Evolutionary conservation across 192 early-diverging fungal genomes (phyloP).

Genomic region (Coemansia sp.): DNA sequence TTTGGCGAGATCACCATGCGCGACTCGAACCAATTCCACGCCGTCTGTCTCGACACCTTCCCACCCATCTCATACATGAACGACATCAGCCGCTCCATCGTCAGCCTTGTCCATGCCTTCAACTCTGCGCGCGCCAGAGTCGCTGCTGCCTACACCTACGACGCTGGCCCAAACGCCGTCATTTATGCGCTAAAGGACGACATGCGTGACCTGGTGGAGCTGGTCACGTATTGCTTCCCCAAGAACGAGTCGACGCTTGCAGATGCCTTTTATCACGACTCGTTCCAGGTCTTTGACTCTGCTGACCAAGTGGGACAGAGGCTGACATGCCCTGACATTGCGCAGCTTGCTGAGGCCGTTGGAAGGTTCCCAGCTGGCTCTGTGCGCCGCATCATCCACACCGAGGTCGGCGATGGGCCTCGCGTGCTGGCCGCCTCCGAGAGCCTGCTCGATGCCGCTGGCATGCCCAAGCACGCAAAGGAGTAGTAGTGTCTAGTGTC

Average conservation of each 20-base stretch:
- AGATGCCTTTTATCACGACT: conserved; percentile 58
- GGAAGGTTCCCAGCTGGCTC: conserved; percentile 61
- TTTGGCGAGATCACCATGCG: conserved; percentile 97
- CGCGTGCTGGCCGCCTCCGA: conserved; percentile 55
- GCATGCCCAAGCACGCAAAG: conserved; percentile 43
- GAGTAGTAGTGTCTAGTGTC: not conserved
- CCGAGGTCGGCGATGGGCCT: conserved; percentile 91
- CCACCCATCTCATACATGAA: conserved; percentile 98
- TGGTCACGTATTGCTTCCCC: conserved; percentile 88
- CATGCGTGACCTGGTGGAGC: conserved; percentile 78
- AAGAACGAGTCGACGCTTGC: conserved; percentile 26
- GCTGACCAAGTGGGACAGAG: conserved; percentile 52
- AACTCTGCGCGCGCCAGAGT: conserved; percentile 58
- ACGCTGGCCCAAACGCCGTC: conserved; percentile 98
- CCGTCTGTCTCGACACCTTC: conserved; percentile 96
- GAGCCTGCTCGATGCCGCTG: conserved; percentile 39
- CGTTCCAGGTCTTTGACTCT: conserved; percentile 55
- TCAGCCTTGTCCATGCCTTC: conserved; percentile 80
- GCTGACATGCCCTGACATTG: conserved; percentile 13
- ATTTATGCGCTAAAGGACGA: conserved; percentile 83
- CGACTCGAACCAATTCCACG: conserved; percentile 99
- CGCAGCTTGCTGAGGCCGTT: conserved; percentile 24
- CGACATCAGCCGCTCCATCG: conserved; percentile 88
- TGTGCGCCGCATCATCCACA: conserved; percentile 86
- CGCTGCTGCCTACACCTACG: conserved; percentile 96